phyloP scores from a whole-genome alignment of 257 asterid genomes.

The Marsdenia floribunda region DNA sequence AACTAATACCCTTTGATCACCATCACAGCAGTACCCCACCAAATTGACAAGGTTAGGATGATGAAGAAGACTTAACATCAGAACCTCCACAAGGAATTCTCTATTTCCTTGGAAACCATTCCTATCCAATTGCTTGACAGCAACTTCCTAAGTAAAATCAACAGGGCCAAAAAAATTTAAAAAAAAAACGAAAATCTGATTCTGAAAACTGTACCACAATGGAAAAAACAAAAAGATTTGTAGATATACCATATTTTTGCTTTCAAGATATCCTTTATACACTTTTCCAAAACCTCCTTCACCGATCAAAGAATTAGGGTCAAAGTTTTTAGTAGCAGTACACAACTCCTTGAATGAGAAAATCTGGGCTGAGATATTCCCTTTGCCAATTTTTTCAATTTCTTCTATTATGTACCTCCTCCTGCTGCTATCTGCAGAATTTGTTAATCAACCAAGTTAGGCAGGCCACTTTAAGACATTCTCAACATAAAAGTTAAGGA shows the following conservation, averaged over 20 bases:
- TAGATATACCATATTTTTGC: slow-evolving; percentile 33
- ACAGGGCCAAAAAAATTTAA: not conserved
- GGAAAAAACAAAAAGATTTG: not conserved
- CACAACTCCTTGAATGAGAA: slow-evolving; percentile 52
- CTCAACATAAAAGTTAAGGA: not conserved
- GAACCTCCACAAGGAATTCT: slow-evolving; percentile 75
- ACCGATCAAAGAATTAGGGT: slow-evolving; percentile 39
- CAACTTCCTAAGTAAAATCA: slow-evolving; percentile 47
- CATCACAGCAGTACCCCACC: slow-evolving; percentile 73
- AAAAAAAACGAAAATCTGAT: not conserved
- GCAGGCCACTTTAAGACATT: not conserved
- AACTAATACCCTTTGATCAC: slow-evolving; percentile 62
- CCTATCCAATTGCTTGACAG: slow-evolving; percentile 73
- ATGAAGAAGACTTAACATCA: slow-evolving; percentile 69
- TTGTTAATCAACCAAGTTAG: slow-evolving; percentile 1
- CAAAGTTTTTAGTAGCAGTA: slow-evolving; percentile 47
- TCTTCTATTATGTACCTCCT: slow-evolving; percentile 49
- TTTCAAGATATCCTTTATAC: slow-evolving; percentile 46
- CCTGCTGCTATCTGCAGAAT: slow-evolving; percentile 49
- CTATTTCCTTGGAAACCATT: slow-evolving; percentile 74
- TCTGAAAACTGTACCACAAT: not conserved
- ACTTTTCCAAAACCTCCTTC: slow-evolving; percentile 89
- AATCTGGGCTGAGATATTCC: slow-evolving; percentile 44
- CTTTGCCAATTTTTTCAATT: slow-evolving; percentile 48
- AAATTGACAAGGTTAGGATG: slow-evolving; percentile 66